These are phyloP conservation scores for Globisporangium viniferum DNA, from an alignment of 352 stramenopile genomes.

Conservation along the genomic window DNA sequence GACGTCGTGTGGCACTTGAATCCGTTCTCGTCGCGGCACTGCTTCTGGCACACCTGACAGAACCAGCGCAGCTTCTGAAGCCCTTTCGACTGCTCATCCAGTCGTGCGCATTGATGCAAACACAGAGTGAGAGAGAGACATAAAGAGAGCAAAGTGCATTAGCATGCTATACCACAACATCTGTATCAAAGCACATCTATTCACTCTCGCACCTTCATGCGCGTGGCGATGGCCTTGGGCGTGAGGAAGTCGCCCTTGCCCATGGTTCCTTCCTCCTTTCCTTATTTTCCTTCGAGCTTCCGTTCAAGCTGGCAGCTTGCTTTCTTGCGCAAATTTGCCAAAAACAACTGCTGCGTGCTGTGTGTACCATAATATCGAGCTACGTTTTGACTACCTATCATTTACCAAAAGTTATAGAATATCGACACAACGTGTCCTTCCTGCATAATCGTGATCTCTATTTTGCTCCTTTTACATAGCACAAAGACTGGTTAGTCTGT, in stretches of 20 bases:
- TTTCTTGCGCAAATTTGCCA: background rate
- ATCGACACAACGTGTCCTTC: background rate
- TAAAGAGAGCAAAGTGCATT: background rate
- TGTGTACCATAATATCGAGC: background rate
- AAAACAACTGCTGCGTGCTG: background rate
- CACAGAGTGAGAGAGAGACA: background rate
- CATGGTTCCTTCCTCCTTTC: constrained; percentile 33
- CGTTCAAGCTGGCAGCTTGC: background rate
- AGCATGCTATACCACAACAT: background rate
- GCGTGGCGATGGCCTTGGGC: constrained; percentile 82
- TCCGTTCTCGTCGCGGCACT: constrained; percentile 99
- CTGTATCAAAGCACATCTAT: too few species aligned
- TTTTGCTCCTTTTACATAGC: too few species aligned
- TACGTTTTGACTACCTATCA: background rate
- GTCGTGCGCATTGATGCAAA: background rate
- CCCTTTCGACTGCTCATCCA: constrained; percentile 81
- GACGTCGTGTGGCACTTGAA: constrained; percentile 99
- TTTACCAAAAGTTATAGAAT: background rate
- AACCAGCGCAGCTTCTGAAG: constrained; percentile 99
- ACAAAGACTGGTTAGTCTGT: too few species aligned
- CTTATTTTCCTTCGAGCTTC: background rate
- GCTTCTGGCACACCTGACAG: constrained; percentile 99
- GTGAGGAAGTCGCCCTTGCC: constrained; percentile 85
- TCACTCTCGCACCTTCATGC: constrained; percentile 66
- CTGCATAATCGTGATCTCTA: too few species aligned